Evolutionary conservation across 805 yeast genomes (phyloP).

Genomic region (Yarrowia sp.): DNA sequence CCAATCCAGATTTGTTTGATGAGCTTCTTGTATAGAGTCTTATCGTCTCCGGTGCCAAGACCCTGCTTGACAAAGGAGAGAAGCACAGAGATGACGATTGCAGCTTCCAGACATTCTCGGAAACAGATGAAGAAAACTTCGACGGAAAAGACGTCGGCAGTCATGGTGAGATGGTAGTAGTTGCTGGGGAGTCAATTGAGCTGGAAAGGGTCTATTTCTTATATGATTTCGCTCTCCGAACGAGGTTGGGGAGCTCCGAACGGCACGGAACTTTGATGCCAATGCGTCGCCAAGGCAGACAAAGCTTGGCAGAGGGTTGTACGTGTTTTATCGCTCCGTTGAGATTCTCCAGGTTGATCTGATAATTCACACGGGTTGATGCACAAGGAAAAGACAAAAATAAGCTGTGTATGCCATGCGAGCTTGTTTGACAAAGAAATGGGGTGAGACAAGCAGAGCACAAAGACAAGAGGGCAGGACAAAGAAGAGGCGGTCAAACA

Average conservation of each 20-base stretch:
- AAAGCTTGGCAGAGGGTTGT: not conserved
- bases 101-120: constrained; percentile 92
- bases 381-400: not conserved
- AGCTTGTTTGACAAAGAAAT: not conserved
- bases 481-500: not conserved
- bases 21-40: constrained; percentile 54
- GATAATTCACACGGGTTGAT: not conserved
- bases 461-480: not conserved
- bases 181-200: too few relatives aligned
- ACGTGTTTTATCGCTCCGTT: too few relatives aligned
- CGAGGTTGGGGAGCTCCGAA: too few relatives aligned
- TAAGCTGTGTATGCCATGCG: not conserved
- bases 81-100: constrained; percentile 83
- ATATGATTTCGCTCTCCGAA: too few relatives aligned
- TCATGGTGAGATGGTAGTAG: not conserved
- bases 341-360: constrained; percentile 1
- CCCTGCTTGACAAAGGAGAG: constrained; percentile 90
- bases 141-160: constrained; percentile 51
- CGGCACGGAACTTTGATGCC: constrained; percentile 13
- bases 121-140: constrained; percentile 82
- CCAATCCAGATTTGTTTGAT: constrained; percentile 88
- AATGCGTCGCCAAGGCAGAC: constrained; percentile 17
- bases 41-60: constrained; percentile 33
- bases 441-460: too few relatives aligned
- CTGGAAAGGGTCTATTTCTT: not conserved